Percentiles rank a stretch among this genome's conserved stretches.
Conservation (phyloP, 768 basidiomycete genomes). For the Mycena polygramma region DNA sequence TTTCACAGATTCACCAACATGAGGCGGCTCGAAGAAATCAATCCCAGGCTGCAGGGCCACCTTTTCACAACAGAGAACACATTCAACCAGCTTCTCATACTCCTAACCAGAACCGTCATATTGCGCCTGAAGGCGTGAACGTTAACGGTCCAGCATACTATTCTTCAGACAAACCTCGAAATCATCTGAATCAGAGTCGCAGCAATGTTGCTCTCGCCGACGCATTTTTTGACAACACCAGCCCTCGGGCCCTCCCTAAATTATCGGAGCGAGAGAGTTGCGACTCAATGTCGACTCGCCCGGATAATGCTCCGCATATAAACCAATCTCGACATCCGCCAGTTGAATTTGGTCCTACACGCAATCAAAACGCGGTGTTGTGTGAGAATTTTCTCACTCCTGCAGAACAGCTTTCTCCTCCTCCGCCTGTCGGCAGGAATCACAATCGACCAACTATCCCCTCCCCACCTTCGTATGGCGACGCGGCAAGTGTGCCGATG, state of each 20-base stretch:
- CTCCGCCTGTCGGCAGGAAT: neutral
- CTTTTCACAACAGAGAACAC: neutral
- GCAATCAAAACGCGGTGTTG: neutral
- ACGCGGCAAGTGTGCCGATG: neutral
- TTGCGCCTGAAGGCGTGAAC: neutral
- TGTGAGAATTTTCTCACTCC: neutral
- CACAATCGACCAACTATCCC: neutral
- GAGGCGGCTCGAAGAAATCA: neutral
- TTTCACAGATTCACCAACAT: neutral
- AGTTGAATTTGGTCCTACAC: neutral
- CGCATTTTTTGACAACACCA: neutral
- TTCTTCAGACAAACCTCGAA: neutral
- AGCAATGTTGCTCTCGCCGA: neutral
- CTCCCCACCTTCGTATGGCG: neutral
- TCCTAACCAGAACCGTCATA: neutral
- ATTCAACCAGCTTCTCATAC: neutral
- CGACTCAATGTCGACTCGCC: neutral
- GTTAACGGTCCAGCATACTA: too few relatives aligned
- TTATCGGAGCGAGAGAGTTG: neutral
- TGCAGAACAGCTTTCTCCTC: neutral
- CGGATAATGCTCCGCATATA: neutral
- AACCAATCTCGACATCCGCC: neutral
- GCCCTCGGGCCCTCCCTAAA: neutral
- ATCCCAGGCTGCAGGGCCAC: neutral
- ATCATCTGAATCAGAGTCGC: neutral